Conservation (phyloP, 2,329 filamentous ascomycete species). For the Myotisia sp. region DNA sequence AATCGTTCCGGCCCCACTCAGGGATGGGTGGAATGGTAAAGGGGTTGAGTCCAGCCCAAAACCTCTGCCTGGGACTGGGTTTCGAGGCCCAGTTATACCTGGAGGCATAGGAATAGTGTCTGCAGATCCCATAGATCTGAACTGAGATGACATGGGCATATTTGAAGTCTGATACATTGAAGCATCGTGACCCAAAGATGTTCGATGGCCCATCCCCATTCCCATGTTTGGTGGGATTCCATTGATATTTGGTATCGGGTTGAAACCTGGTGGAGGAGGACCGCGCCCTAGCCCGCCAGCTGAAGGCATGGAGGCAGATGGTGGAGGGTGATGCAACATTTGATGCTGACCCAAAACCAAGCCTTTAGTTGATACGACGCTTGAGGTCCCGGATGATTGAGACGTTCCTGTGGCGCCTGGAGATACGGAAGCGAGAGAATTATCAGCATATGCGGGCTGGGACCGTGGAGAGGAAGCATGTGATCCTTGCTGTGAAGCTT, state of each 20-base stretch:
- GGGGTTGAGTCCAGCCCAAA: conserved; percentile 36
- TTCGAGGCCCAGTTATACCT: conserved; percentile 47
- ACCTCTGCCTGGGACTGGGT: conserved; percentile 42
- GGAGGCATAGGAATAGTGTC: conserved; percentile 43
- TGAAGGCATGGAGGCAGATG: conserved; percentile 49
- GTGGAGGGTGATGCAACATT: conserved; percentile 42
- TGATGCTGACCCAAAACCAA: conserved; percentile 31
- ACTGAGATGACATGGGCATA: conserved; percentile 40
- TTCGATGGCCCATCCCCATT: conserved; percentile 39
- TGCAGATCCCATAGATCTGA: conserved; percentile 38
- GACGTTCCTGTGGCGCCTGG: conserved; percentile 48
- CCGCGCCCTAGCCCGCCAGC: conserved; percentile 48
- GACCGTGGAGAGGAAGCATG: conserved; percentile 51
- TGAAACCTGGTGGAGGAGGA: conserved; percentile 38
- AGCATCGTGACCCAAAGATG: conserved; percentile 37
- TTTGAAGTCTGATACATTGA: conserved; percentile 41
- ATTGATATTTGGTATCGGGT: conserved; percentile 41
- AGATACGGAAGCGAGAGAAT: conserved; percentile 50
- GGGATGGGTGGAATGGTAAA: conserved; percentile 30
- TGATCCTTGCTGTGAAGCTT: conserved; percentile 64
- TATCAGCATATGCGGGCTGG: conserved; percentile 34
- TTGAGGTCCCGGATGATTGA: conserved; percentile 51
- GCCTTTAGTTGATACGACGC: conserved; percentile 48
- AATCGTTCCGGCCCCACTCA: conserved; percentile 27
- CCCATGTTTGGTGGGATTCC: conserved; percentile 42